Evolutionary conservation across 495 filamentous ascomycete genomes (phyloP).

Genomic region (Massariosphaeria phaeospora): DNA sequence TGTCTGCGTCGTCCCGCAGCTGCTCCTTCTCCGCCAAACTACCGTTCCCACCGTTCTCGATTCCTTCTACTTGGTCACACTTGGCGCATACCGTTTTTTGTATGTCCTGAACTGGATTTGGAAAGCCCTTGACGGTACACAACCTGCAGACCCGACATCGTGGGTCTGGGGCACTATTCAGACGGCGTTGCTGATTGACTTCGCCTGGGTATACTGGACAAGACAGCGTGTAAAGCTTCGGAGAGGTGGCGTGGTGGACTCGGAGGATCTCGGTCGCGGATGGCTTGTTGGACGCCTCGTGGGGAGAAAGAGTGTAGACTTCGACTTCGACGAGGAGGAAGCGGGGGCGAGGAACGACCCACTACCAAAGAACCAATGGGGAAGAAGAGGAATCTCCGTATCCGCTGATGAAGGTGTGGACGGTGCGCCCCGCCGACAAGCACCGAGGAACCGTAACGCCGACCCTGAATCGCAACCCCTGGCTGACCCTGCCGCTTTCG

Average conservation of each 20-base stretch:
- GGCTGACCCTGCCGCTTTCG: slow-evolving; percentile 34
- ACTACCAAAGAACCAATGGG: slow-evolving; percentile 57
- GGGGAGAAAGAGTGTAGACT: slow-evolving; percentile 35
- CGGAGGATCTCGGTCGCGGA: slow-evolving; percentile 76
- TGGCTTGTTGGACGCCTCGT: slow-evolving; percentile 59
- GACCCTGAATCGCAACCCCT: slow-evolving; percentile 29
- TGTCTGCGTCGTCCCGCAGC: slow-evolving; percentile 82
- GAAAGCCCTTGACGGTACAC: slow-evolving; percentile 53
- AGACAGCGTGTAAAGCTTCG: slow-evolving; percentile 92
- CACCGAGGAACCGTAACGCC: slow-evolving; percentile 3
- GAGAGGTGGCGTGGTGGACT: slow-evolving; percentile 86
- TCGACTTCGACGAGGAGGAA: slow-evolving; percentile 32
- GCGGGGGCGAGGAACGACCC: slow-evolving; percentile 12
- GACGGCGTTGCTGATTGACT: slow-evolving; percentile 87
- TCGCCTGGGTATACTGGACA: slow-evolving; percentile 94
- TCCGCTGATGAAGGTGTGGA: slow-evolving; percentile 69
- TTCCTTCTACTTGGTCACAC: slow-evolving; percentile 82
- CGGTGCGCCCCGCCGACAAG: slow-evolving; percentile 10
- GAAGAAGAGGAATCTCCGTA: slow-evolving; percentile 70
- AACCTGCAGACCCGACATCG: slow-evolving; percentile 63
- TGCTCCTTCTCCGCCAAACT: slow-evolving; percentile 86
- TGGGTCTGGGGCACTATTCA: slow-evolving; percentile 85
- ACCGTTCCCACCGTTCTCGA: slow-evolving; percentile 94
- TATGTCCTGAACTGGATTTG: slow-evolving; percentile 92
- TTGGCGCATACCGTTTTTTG: slow-evolving; percentile 83